phyloP scores from a whole-genome alignment of 257 asterid species.

The Fraxinus americana region DNA sequence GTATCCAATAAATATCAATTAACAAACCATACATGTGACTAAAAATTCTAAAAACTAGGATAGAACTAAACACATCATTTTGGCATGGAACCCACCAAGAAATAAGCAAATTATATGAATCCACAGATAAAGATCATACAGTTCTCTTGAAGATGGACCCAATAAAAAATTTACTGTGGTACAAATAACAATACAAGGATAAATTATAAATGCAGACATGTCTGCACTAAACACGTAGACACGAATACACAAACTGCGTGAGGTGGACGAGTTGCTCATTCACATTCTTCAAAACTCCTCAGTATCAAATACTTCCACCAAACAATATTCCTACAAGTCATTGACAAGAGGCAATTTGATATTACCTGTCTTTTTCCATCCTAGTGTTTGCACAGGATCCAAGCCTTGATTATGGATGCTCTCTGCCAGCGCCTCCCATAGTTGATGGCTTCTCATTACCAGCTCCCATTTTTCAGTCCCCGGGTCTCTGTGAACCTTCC shows the following conservation, averaged over 20 bases:
- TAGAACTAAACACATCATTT: not conserved
- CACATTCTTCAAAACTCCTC: not conserved
- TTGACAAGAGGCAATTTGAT: not conserved
- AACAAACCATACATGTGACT: not conserved
- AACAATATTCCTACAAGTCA: slow-evolving; percentile 15
- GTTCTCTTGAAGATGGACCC: not conserved
- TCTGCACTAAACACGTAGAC: not conserved
- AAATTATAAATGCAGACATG: slow-evolving; percentile 5
- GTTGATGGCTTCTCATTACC: slow-evolving; percentile 67
- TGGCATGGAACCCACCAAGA: not conserved
- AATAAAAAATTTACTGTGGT: not conserved
- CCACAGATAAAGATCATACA: not conserved
- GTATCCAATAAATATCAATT: not conserved
- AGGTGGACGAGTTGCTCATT: not conserved
- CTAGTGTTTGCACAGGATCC: slow-evolving; percentile 73
- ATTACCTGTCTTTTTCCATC: slow-evolving; percentile 91
- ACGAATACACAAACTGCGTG: not conserved
- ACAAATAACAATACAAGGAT: not conserved
- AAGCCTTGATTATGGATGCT: slow-evolving; percentile 57
- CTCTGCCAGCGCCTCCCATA: slow-evolving; percentile 80
- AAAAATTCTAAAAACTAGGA: not conserved
- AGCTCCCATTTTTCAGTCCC: slow-evolving; percentile 83
- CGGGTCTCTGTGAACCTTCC: slow-evolving; percentile 85
- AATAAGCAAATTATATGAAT: not conserved
- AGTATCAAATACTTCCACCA: not conserved